Evolutionary conservation across 371 early-diverging fungal genomes (phyloP).

Genomic region (Actinomortierella ambigua): DNA sequence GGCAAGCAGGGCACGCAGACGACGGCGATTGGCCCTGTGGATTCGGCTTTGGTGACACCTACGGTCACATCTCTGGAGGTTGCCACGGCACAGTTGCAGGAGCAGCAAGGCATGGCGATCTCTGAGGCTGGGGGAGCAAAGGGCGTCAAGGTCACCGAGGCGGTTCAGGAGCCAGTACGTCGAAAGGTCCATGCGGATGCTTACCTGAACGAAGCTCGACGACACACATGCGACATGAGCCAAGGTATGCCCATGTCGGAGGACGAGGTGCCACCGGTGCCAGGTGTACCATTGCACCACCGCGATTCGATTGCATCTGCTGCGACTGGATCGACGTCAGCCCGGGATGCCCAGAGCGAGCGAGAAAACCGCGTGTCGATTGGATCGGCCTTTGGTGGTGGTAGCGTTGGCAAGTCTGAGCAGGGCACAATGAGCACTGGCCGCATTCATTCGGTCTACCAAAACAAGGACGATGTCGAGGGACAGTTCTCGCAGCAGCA

Average conservation of each 20-base stretch:
- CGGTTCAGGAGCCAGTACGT: constrained; percentile 9
- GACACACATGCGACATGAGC: constrained; percentile 44
- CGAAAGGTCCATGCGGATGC: constrained; percentile 6
- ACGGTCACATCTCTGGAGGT: constrained; percentile 7
- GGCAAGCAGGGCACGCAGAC: constrained; percentile 42
- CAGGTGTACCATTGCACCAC: constrained; percentile 7
- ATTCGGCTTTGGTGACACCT: background rate
- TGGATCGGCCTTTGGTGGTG: constrained; percentile 34
- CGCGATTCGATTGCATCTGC: constrained; percentile 19
- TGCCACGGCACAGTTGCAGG: constrained; percentile 5
- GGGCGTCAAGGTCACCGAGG: background rate
- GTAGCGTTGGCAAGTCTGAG: constrained; percentile 2
- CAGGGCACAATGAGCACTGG: constrained; percentile 29
- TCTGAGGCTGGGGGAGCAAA: too few species aligned
- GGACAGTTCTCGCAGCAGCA: background rate
- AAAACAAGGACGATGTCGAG: background rate
- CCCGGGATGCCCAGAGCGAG: constrained; percentile 2
- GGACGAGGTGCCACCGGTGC: background rate
- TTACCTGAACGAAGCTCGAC: constrained; percentile 23
- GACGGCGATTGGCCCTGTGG: constrained; percentile 13
- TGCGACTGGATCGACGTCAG: background rate
- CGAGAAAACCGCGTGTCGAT: constrained; percentile 24
- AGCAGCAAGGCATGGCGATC: too few species aligned
- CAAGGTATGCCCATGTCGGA: constrained; percentile 1
- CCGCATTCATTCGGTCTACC: constrained; percentile 22